Base-by-base conservation (phyloP, 345 rosid species). In the Turritis glabra region DNA sequence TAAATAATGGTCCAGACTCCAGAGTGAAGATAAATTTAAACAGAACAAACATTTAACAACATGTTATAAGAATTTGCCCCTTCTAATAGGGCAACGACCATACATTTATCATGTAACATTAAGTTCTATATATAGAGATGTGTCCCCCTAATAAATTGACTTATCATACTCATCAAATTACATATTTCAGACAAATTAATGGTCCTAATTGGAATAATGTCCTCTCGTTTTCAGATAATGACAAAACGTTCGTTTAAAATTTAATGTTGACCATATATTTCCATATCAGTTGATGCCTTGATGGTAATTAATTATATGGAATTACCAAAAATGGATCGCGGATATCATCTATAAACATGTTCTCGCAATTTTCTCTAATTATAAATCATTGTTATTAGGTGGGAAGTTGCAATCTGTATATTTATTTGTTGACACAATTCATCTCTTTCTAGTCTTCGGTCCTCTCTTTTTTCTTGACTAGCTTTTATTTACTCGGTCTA, bases 1-100 rank as follows among this genome's bases (percentile, higher is more conserved):
- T 26, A 33, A 46, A 38, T 17, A 10, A 65, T 37, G 67, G 72
- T 56, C 41, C 14, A 56, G 1, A 64, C 27, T 53, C 41, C 14
- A 56, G 1, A 64, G 26, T 53, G 54, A 74, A 64, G 44, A 47
- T 17, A 5, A 27, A 14, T 58, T 14, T 15, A 25, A 52, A 30
- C 60, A 47, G 8, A 65, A 40, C 5, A 72, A 72, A 26, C 53
- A 61, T 33, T 27, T 62, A 9, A 62, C 69, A 73, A 40, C 27
- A 7, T 10, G 58, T 32, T 64, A 46, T 25, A 65, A 44, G 35
- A 41, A 60, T 22, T 51, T 76, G 64, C 70, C 79, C 75, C 35
- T 76, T 69, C 43, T 53, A 52, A 32, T 43, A 61, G 74, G 79
- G 79, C 64, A 76, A 76, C 50, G 79, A 76, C 23, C 57, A 61